Conservation (phyloP, 2,329 filamentous ascomycete genomes). For the Acrodontium crateriforme region DNA sequence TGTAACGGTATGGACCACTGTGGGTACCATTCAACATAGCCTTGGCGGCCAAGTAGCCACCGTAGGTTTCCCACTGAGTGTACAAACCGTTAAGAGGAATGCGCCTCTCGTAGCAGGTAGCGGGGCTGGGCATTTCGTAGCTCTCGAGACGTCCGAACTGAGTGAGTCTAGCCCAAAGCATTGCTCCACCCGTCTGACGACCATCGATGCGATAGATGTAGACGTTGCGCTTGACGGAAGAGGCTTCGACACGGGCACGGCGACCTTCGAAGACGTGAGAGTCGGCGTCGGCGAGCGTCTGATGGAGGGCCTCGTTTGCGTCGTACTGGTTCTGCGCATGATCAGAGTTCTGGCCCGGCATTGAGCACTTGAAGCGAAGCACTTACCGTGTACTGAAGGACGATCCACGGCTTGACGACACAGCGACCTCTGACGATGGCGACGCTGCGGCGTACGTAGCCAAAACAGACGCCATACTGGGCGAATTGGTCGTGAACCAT, state of each 20-base stretch:
- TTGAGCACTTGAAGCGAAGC: background rate
- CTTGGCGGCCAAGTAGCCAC: too few species aligned
- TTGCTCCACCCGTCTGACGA: too few species aligned
- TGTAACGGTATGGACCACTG: too few species aligned
- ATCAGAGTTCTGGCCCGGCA: background rate
- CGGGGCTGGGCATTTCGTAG: slow-evolving; percentile 1
- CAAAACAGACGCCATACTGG: background rate
- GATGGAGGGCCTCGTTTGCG: background rate
- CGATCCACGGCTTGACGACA: slow-evolving; percentile 1
- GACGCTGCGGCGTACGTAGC: background rate
- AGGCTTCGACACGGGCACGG: background rate
- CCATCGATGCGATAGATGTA: too few species aligned
- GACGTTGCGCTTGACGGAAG: slow-evolving; percentile 1
- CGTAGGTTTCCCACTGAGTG: too few species aligned
- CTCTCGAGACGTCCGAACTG: background rate
- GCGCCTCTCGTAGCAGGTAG: slow-evolving; percentile 2
- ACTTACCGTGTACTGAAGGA: slow-evolving; percentile 3
- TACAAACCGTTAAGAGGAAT: too few species aligned
- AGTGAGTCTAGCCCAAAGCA: background rate
- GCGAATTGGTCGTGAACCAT: background rate
- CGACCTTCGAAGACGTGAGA: background rate
- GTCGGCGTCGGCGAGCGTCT: too few species aligned
- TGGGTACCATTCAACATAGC: too few species aligned
- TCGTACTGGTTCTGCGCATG: background rate
- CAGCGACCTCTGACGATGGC: background rate